A percentile compares a stretch with the other conserved stretches of the same genome.
phyloP scores from a whole-genome alignment of 2,329 filamentous ascomycete genomes.

The Neoarthrinium moseri region DNA sequence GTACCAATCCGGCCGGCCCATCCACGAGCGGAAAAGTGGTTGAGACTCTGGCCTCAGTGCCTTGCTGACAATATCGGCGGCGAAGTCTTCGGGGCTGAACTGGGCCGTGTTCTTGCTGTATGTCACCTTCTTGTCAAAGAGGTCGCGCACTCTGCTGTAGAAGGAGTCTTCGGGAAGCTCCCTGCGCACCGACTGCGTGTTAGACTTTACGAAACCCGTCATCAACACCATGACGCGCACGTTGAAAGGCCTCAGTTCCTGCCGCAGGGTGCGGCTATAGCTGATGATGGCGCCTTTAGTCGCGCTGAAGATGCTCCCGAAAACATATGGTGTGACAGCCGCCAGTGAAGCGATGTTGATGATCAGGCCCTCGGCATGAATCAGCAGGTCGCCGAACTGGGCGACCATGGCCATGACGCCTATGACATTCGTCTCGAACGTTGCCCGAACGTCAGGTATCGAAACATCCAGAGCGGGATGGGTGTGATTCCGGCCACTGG shows the following conservation, averaged over 20 bases:
- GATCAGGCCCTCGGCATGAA: slow-evolving; percentile 45
- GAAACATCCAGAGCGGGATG: slow-evolving; percentile 48
- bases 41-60: slow-evolving; percentile 37
- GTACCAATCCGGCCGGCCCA: slow-evolving; percentile 42
- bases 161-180: slow-evolving; percentile 43
- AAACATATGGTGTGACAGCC: slow-evolving; percentile 50
- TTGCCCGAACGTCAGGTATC: slow-evolving; percentile 46
- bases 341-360: slow-evolving; percentile 54
- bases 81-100: slow-evolving; percentile 43
- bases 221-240: slow-evolving; percentile 58
- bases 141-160: slow-evolving; percentile 43
- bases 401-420: slow-evolving; percentile 52
- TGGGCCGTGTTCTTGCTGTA: slow-evolving; percentile 49
- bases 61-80: slow-evolving; percentile 38
- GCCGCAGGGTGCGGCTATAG: slow-evolving; percentile 52
- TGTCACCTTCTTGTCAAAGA: slow-evolving; percentile 44
- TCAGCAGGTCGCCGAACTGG: slow-evolving; percentile 43
- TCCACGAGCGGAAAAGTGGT: slow-evolving; percentile 29
- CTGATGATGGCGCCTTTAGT: slow-evolving; percentile 52
- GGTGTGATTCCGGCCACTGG: slow-evolving; percentile 45
- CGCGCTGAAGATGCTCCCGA: slow-evolving; percentile 53
- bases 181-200: slow-evolving; percentile 34
- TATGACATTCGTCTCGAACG: slow-evolving; percentile 55
- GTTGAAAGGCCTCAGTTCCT: slow-evolving; percentile 52
- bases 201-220: slow-evolving; percentile 51